These are phyloP conservation scores for Arthrinium phaeospermum DNA, from an alignment of 2,329 filamentous ascomycete species.

Conservation along the genomic window DNA sequence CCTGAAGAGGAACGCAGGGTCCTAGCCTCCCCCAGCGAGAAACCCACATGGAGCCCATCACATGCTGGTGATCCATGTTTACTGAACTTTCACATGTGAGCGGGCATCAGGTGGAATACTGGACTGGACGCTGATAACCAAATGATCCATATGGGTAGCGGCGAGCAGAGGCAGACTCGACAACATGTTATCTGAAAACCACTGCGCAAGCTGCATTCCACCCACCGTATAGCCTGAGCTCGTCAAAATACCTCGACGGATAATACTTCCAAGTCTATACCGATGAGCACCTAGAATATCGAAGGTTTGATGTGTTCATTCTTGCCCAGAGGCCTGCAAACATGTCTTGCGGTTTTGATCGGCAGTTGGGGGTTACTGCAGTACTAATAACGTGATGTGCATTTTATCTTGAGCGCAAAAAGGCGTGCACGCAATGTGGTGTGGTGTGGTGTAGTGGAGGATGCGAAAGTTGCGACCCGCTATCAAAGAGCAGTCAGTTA, in stretches of 20 bases:
- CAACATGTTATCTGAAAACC: not conserved
- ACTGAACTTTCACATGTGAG: conserved; percentile 7
- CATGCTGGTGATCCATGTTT: conserved; percentile 15
- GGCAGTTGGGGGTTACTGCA: not conserved
- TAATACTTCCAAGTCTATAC: not conserved
- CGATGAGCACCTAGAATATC: not conserved
- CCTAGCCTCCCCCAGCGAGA: conserved; percentile 10
- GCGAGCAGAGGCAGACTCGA: not conserved
- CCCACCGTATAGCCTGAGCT: not conserved
- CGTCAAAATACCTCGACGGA: not conserved
- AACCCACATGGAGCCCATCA: conserved; percentile 5
- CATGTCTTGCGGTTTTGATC: not conserved
- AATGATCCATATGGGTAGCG: not conserved
- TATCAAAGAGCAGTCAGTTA: not conserved
- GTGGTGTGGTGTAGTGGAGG: not conserved
- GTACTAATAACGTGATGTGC: not conserved
- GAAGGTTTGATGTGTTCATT: not conserved
- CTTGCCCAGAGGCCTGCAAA: not conserved
- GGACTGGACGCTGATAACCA: not conserved
- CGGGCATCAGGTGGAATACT: not conserved
- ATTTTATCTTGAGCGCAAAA: not conserved
- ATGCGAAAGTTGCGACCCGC: not conserved
- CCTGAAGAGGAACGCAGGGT: conserved; percentile 16
- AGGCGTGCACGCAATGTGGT: not conserved
- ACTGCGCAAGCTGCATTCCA: not conserved